Evolutionary conservation across 768 basidiomycete genomes (phyloP), one percentile per base, ranked within the genome.

Genomic region (Mrakia gelida): DNA sequence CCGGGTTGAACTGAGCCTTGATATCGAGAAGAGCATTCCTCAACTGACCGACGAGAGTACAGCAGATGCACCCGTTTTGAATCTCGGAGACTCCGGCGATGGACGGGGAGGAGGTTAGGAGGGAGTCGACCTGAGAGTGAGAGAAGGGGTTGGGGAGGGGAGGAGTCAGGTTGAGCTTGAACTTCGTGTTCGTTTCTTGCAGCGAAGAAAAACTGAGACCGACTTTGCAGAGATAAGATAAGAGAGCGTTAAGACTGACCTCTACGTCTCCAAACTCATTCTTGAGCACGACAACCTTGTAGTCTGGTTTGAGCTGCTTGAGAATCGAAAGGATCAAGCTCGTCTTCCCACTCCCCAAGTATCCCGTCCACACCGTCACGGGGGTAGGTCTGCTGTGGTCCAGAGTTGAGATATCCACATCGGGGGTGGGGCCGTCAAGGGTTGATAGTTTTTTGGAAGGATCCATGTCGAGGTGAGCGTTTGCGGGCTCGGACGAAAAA

Each of bases 251-350:
- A 26, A 26, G 5, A 41, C 67, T 3, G 1, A 70, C 93, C 88
- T 95, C 89, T 18, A 96, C 88, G 86, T 98, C 94, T 26, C 95
- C 95, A 82, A 94, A 97, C 84, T 98, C 95, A 85, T 98, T 98
- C 87, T 98, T 98, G 80, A 98, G 87, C 56, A 98, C 85, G 9
- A 75, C 32, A 54, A 82, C 82, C 76, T 90, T 92, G 87, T 95
- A 95, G 81, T 92, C 91, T 74, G 89, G 88, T 3, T 94, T 92
- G 10, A 98, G 87, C 80, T 90, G 90, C 3, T 91, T 90, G 3
- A 97, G 88, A 1, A 96, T 86, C 2, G 92, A 91, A 26, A 96
- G 88, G 80, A 97, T 95, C 38, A 84, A 82, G 0, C 81, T 81
- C 10, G 84, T 85, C 73, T 85, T 85, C 45, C 67, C 59, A n/a